Evolutionary conservation across 257 asterid genomes (phyloP).

Genomic region (Forsythia viridissima): DNA sequence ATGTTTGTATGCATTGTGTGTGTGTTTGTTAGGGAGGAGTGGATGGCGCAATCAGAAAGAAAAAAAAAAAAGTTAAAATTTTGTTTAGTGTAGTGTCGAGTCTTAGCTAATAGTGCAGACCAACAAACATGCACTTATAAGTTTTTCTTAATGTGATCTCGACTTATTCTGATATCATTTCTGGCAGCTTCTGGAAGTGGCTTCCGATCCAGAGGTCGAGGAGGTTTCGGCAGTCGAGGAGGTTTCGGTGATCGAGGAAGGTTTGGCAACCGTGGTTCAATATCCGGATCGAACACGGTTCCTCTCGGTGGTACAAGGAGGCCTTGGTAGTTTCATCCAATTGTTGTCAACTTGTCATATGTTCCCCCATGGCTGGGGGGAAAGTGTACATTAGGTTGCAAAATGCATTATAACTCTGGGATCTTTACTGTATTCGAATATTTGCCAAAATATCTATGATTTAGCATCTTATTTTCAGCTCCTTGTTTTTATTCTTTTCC

Average conservation of each 20-base stretch:
- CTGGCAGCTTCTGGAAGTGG: conserved; percentile 61
- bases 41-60: no score
- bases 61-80: no score
- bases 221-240: conserved; percentile 61
- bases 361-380: background rate
- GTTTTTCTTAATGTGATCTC: background rate
- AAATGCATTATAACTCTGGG: background rate
- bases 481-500: background rate
- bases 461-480: background rate
- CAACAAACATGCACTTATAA: no score
- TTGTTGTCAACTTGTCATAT: background rate
- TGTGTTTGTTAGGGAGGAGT: no score
- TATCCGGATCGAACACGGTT: conserved; percentile 60
- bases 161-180: background rate
- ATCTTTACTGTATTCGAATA: background rate
- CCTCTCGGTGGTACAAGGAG: conserved; percentile 61
- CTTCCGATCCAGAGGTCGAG: conserved; percentile 75
- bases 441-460: background rate
- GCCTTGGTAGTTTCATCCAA: conserved; percentile 44
- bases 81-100: background rate
- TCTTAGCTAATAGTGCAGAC: background rate
- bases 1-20: no score
- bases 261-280: conserved; percentile 54
- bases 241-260: conserved; percentile 21
- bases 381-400: background rate